A percentile compares a stretch with the other conserved stretches of the same genome.
Evolutionary conservation across 2,329 filamentous ascomycete genomes (phyloP).

Genomic region (Colletotrichum caudatum): DNA sequence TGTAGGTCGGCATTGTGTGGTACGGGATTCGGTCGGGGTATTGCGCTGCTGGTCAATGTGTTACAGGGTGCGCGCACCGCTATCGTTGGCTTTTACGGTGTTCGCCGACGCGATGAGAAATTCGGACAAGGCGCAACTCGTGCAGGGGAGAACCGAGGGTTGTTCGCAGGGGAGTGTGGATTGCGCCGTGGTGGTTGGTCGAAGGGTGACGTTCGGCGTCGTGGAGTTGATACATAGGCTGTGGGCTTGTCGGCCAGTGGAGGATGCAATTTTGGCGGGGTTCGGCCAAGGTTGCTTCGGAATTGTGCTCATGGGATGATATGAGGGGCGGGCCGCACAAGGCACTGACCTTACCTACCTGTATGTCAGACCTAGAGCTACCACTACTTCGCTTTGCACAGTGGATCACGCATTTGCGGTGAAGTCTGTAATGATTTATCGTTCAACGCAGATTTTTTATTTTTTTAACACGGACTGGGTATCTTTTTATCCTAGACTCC

Average conservation of each 20-base stretch:
- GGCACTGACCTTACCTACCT: too few species aligned
- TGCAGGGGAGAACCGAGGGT: background rate
- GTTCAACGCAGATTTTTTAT: background rate
- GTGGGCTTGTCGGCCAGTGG: conserved; percentile 22
- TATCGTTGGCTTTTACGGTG: background rate
- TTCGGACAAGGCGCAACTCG: too few species aligned
- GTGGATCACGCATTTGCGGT: background rate
- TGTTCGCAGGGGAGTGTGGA: conserved; percentile 14
- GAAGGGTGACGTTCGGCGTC: conserved; percentile 22
- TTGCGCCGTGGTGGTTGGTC: conserved; percentile 10
- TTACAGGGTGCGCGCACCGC: background rate
- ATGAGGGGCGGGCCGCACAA: conserved; percentile 20
- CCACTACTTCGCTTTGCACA: background rate
- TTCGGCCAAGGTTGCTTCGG: conserved; percentile 13
- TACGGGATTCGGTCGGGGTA: conserved; percentile 1
- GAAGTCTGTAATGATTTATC: background rate
- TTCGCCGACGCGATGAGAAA: background rate
- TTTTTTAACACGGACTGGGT: conserved; percentile 21
- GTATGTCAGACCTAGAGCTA: background rate
- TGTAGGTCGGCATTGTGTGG: conserved; percentile 80
- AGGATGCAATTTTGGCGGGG: conserved; percentile 34
- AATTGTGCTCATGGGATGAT: background rate
- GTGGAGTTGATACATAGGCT: background rate
- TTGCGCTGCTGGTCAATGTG: conserved; percentile 1
- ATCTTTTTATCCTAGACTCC: conserved; percentile 38